Base-by-base conservation (phyloP, 805 yeast species). In the Hagleromyces aurorensis region DNA sequence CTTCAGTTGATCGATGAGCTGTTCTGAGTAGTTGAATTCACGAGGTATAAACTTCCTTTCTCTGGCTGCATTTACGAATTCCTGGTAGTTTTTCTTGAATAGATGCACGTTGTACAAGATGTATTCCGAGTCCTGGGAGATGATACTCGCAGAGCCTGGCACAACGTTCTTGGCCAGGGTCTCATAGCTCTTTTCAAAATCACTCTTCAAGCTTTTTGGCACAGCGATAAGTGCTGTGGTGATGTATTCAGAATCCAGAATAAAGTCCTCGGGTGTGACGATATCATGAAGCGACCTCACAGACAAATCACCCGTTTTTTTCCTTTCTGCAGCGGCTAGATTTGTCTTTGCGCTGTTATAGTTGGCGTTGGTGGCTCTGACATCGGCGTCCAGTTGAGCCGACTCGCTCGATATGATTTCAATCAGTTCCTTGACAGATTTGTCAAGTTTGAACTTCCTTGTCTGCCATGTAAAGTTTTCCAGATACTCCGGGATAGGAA, bases 41-140 rank as follows among this genome's bases (percentile, higher is more conserved):
- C 99, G 75, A 23, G 96, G 96, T 40, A 81, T 74, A 78, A 84
- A 91, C 61, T 83, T 84, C 44, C 67, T 69, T 48, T 91, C 98
- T 55, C 97, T 74, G 23, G 83, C 70, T 29, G 75, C 74, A 34
- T 67, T 63, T 27, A 72, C 63, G 48, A 84, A 89, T 36, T 79
- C 83, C 16, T 72, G 68, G 21, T 72, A 75, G 46, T 64, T 78
- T 59, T 86, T 91, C 48, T 80, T 82, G 70, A 91, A 91, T 38
- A 91, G 56, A 3, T 94, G 83, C 11, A 85, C 86, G 27, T 78
- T 69, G 63, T 72, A 87, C 37, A 91, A 67, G 16, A 64, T 51
- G 53, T 64, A 89, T 40, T 87, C 96, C 16, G 68, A 58, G 59
- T 91, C 99, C 30, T 68, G 60, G 6, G 81, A 64, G 36, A 91